These are phyloP conservation scores for Ogataea nakhonphanomensis DNA, from an alignment of 805 yeast species.

Conservation along the genomic window DNA sequence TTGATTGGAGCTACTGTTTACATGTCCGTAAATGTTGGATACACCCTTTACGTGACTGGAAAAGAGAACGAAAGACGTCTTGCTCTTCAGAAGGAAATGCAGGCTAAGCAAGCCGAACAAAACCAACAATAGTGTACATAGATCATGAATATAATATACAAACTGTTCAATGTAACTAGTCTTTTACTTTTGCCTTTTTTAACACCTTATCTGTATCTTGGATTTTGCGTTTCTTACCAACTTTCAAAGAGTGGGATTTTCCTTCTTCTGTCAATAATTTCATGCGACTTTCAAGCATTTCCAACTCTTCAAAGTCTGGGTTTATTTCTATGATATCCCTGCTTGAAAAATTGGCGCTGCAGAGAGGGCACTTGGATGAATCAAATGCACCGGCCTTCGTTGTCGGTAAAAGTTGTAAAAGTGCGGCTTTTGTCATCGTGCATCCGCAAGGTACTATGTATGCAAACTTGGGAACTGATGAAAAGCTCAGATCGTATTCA, in stretches of 20 bases:
- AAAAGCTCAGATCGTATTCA: conserved; percentile 20
- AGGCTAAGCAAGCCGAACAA: conserved; percentile 26
- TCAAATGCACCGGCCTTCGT: neutral
- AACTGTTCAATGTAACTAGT: conserved; percentile 1
- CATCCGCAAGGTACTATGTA: conserved; percentile 48
- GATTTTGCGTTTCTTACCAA: conserved; percentile 19
- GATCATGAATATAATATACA: conserved; percentile 1
- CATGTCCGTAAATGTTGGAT: conserved; percentile 50
- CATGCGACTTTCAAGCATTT: conserved; percentile 15
- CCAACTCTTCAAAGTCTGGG: conserved; percentile 10
- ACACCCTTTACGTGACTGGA: conserved; percentile 51
- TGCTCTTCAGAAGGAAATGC: conserved; percentile 30
- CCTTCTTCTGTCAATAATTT: conserved; percentile 21
- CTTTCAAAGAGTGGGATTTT: conserved; percentile 37
- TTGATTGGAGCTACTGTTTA: conserved; percentile 52
- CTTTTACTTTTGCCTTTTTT: conserved; percentile 4
- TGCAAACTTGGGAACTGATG: conserved; percentile 31
- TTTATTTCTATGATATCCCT: conserved; percentile 35
- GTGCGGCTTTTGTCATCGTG: conserved; percentile 24
- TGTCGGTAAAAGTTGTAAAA: conserved; percentile 8
- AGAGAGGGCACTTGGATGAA: conserved; percentile 38
- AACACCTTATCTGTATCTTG: neutral
- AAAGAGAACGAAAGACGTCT: conserved; percentile 46
- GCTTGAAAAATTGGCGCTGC: conserved; percentile 26
- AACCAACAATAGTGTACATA: conserved; percentile 13